Conservation (phyloP, 352 stramenopile genomes). For the Phytophthora meadii region DNA sequence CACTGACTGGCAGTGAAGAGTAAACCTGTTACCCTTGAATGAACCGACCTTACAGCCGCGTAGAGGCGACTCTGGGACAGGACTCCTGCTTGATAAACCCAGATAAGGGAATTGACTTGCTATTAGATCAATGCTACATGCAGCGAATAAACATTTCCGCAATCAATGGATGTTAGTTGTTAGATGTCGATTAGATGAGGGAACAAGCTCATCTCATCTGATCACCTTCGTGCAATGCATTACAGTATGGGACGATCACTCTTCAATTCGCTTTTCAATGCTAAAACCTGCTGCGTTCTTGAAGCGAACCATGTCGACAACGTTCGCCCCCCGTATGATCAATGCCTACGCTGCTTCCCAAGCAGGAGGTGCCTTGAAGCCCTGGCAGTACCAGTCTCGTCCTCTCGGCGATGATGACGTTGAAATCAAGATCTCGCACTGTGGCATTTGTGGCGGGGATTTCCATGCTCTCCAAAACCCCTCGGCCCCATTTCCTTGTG, state of each 20-base stretch:
- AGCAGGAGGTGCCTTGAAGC: conserved; percentile 19
- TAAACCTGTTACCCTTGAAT: no score
- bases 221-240: no score
- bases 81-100: no score
- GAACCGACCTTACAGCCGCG: no score
- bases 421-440: conserved; percentile 62
- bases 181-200: background rate
- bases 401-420: conserved; percentile 45
- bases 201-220: background rate
- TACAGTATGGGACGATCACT: background rate
- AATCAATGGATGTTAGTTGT: background rate
- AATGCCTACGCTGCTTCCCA: conserved; percentile 51
- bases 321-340: background rate
- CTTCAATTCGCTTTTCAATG: background rate
- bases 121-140: no score
- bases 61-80: no score
- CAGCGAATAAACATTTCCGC: no score
- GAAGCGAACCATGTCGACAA: background rate
- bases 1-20: no score
- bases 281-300: background rate
- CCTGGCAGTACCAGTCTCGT: conserved; percentile 43
- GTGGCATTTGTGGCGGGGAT: conserved; percentile 56
- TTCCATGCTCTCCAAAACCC: conserved; percentile 42
- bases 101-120: no score
- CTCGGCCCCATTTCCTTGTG: conserved; percentile 34